phyloP scores from a whole-genome alignment of 2,329 filamentous ascomycete species.

The Colletotrichum gigasporum region DNA sequence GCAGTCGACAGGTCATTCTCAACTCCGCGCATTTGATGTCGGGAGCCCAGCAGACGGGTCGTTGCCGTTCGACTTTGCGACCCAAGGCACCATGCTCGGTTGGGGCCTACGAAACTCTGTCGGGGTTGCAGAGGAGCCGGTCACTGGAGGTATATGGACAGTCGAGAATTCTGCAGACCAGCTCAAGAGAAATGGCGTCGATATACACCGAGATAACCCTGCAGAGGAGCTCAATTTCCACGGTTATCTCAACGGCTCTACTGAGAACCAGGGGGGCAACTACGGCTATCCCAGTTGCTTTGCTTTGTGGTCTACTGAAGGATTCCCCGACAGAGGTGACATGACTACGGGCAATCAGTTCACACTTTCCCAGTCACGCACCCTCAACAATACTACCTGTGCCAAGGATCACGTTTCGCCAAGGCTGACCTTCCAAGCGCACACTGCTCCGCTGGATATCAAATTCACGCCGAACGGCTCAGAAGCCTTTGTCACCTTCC shows the following conservation, averaged over 20 bases:
- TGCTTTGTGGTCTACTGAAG: constrained; percentile 66
- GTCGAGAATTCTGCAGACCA: constrained; percentile 76
- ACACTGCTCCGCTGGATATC: constrained; percentile 73
- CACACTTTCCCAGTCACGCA: constrained; percentile 41
- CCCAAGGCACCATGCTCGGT: constrained; percentile 57
- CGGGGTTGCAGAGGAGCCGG: constrained; percentile 68
- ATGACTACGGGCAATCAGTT: constrained; percentile 61
- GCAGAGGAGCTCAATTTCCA: constrained; percentile 79
- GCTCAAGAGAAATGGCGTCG: constrained; percentile 59
- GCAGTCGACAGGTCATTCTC: constrained; percentile 62
- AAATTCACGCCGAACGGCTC: constrained; percentile 65
- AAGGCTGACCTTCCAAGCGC: constrained; percentile 66
- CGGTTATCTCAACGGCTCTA: constrained; percentile 57
- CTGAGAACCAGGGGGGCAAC: constrained; percentile 56
- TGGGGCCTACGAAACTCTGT: constrained; percentile 79
- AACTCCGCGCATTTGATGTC: constrained; percentile 63
- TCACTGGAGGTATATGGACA: constrained; percentile 58
- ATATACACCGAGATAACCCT: constrained; percentile 73
- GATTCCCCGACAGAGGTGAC: constrained; percentile 45
- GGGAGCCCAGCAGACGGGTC: constrained; percentile 34
- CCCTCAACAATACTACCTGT: constrained; percentile 54
- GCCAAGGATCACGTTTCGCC: constrained; percentile 54
- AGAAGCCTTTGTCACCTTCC: constrained; percentile 69
- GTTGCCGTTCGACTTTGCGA: constrained; percentile 49
- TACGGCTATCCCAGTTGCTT: constrained; percentile 79